Evolutionary conservation across 1,139 yeast genomes (phyloP).

Genomic region (Geotrichum fermentans): DNA sequence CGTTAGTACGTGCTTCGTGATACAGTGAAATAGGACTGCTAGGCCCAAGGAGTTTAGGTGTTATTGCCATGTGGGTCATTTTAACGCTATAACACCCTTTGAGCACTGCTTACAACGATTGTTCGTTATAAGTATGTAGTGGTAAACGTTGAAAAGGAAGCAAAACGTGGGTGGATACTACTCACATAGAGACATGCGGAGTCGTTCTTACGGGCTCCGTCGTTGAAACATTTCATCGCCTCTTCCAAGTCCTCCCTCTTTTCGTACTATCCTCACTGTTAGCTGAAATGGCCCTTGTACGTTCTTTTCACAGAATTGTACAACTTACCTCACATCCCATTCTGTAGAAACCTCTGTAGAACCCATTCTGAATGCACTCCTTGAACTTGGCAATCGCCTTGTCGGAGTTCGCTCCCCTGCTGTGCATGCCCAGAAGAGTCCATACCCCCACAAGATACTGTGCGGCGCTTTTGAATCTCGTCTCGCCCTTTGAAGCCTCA

Average conservation of each 20-base stretch:
- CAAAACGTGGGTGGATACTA: neutral
- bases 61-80: too few species aligned
- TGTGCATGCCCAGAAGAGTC: constrained; percentile 33
- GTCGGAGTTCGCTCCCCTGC: constrained; percentile 21
- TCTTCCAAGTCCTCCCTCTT: constrained; percentile 17
- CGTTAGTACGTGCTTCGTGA: constrained; percentile 22
- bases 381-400: constrained; percentile 32
- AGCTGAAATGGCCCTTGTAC: too few species aligned
- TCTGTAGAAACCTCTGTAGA: constrained; percentile 36
- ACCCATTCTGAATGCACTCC: constrained; percentile 33
- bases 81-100: too few species aligned
- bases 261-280: constrained; percentile 20
- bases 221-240: constrained; percentile 18
- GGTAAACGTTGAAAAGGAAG: neutral
- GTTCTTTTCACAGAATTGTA: too few species aligned
- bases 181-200: constrained; percentile 17
- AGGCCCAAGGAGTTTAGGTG: too few species aligned
- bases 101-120: too few species aligned
- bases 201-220: constrained; percentile 20
- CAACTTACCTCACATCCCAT: constrained; percentile 31
- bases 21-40: neutral
- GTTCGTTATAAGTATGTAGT: too few species aligned
- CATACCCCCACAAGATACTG: constrained; percentile 34
- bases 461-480: constrained; percentile 31
- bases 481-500: constrained; percentile 20